Percentiles rank a stretch among this genome's conserved stretches.
These are phyloP conservation scores for Colletotrichum lupini DNA, from an alignment of 2,329 filamentous ascomycete species.

Conservation along the genomic window DNA sequence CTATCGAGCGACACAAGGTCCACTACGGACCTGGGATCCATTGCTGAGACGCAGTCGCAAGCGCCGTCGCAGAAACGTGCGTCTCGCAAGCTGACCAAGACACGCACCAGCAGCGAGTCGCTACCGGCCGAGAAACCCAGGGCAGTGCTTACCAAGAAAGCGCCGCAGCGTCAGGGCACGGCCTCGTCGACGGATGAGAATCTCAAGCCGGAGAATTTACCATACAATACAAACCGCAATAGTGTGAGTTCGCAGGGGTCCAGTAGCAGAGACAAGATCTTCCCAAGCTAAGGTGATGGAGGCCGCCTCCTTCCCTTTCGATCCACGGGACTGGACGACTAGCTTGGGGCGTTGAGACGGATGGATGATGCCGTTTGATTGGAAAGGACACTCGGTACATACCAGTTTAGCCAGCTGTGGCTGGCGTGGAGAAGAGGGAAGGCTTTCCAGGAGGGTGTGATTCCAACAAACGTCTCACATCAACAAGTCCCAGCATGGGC, in stretches of 20 bases:
- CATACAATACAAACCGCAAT: conserved; percentile 11
- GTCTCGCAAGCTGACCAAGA: conserved; percentile 56
- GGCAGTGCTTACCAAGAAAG: conserved; percentile 51
- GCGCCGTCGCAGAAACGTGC: conserved; percentile 46
- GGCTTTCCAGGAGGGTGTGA: background rate
- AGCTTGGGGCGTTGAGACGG: background rate
- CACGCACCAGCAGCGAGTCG: conserved; percentile 49
- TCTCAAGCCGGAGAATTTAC: conserved; percentile 19
- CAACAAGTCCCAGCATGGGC: background rate
- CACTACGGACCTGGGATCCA: conserved; percentile 42
- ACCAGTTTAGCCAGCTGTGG: background rate
- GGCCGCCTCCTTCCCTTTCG: background rate
- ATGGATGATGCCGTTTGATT: background rate
- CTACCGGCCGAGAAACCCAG: conserved; percentile 46
- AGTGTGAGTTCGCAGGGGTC: conserved; percentile 33
- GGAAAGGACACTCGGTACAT: background rate
- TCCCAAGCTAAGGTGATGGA: conserved; percentile 8
- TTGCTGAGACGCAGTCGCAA: conserved; percentile 37
- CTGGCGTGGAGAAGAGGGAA: background rate
- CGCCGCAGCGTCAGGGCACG: conserved; percentile 44
- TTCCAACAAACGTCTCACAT: background rate
- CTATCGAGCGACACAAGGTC: conserved; percentile 48
- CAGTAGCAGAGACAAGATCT: conserved; percentile 20
- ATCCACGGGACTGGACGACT: background rate
- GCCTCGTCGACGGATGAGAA: conserved; percentile 29